These are phyloP conservation scores for Suhomyces anneliseae DNA, from an alignment of 1,139 yeast species.

Conservation along the genomic window DNA sequence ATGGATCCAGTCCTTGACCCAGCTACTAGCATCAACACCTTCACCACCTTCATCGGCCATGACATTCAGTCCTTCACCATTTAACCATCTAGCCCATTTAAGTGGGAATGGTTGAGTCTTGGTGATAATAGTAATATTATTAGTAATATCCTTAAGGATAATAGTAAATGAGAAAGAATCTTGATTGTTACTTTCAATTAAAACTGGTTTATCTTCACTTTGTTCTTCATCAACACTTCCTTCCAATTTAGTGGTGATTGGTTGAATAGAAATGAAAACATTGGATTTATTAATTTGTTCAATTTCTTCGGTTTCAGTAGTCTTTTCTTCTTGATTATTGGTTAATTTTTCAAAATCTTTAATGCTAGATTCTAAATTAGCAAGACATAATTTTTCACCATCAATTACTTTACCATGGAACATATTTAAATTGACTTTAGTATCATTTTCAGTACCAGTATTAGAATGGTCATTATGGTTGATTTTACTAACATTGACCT, in stretches of 20 bases:
- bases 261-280: conserved; percentile 78
- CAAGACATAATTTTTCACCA: conserved; percentile 87
- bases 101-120: conserved; percentile 89
- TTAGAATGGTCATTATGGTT: conserved; percentile 37
- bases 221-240: conserved; percentile 25
- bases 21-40: conserved; percentile 84
- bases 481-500: conserved; percentile 54
- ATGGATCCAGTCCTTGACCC: conserved; percentile 94
- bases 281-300: conserved; percentile 50
- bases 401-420: conserved; percentile 77
- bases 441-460: neutral
- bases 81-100: conserved; percentile 87
- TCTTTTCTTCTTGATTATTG: conserved; percentile 22
- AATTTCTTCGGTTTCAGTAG: conserved; percentile 17
- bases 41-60: conserved; percentile 30
- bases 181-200: conserved; percentile 41
- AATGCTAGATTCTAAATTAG: conserved; percentile 76
- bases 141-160: conserved; percentile 73
- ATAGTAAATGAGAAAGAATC: conserved; percentile 61
- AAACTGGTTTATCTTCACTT: conserved; percentile 37
- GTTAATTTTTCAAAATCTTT: conserved; percentile 40
- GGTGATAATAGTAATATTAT: conserved; percentile 68
- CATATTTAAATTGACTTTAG: conserved; percentile 56
- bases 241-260: conserved; percentile 43
- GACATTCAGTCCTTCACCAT: conserved; percentile 42